Percentiles rank a stretch among this genome's conserved stretches.
phyloP scores from a whole-genome alignment of 2,329 filamentous ascomycete genomes.

The Paraconiothyrium sp. region DNA sequence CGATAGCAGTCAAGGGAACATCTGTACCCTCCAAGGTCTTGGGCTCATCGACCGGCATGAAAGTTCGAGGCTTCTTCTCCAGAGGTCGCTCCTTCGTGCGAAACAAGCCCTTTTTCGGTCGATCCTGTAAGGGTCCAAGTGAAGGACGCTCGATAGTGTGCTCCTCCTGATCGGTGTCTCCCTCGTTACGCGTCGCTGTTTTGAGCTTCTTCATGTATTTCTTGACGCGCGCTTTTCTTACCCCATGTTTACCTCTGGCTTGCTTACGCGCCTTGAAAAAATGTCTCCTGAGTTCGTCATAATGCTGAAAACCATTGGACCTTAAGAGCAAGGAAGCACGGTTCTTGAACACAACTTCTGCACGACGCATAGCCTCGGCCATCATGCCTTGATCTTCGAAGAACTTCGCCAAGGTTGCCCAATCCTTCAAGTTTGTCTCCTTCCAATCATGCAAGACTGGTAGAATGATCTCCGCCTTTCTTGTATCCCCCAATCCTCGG shows the following conservation, averaged over 20 bases:
- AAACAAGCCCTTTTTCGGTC: conserved; percentile 43
- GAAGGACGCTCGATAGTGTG: conserved; percentile 29
- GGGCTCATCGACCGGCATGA: conserved; percentile 40
- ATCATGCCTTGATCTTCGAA: conserved; percentile 75
- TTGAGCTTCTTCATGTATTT: conserved; percentile 39
- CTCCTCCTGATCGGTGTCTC: conserved; percentile 30
- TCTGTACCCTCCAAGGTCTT: conserved; percentile 40
- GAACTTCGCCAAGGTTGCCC: conserved; percentile 81
- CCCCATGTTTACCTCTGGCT: conserved; percentile 40
- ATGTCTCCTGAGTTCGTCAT: conserved; percentile 38
- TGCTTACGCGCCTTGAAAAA: conserved; percentile 37
- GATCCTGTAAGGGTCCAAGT: conserved; percentile 21
- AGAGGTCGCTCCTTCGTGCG: conserved; percentile 30
- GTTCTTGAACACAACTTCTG: conserved; percentile 78
- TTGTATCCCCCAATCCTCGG: conserved; percentile 68
- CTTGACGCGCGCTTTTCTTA: conserved; percentile 37
- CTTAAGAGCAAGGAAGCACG: conserved; percentile 57
- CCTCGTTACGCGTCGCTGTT: conserved; percentile 30
- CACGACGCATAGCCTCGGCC: conserved; percentile 58
- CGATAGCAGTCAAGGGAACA: conserved; percentile 39
- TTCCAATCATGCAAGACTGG: conserved; percentile 78
- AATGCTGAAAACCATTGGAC: conserved; percentile 50
- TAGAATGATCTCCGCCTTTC: conserved; percentile 80
- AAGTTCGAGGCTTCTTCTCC: conserved; percentile 34
- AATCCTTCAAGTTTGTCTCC: conserved; percentile 76